Evolutionary conservation across 2,329 filamentous ascomycete genomes (phyloP).

Genomic region (Hypoxylon sp.): DNA sequence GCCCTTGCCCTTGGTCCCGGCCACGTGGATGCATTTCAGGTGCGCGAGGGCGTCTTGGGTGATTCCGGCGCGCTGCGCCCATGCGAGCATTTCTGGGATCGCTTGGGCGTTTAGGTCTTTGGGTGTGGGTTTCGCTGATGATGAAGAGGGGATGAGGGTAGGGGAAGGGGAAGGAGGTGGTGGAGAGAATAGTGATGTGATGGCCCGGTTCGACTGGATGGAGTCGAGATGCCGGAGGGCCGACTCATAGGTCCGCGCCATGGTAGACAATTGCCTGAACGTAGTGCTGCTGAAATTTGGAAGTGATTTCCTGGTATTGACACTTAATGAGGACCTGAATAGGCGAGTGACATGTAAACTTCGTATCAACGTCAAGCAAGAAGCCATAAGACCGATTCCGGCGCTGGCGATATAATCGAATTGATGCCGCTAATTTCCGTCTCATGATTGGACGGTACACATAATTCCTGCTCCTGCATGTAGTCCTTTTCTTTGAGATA

Average conservation of each 20-base stretch:
- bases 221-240: conserved; percentile 82
- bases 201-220: conserved; percentile 83
- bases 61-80: conserved; percentile 83
- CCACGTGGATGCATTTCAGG: conserved; percentile 78
- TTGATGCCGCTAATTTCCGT: conserved; percentile 1
- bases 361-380: conserved; percentile 12
- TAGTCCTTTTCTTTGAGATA: conserved; percentile 13
- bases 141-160: conserved; percentile 65
- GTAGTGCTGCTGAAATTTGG: not conserved
- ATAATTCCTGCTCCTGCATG: conserved; percentile 3
- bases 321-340: not conserved
- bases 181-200: conserved; percentile 66
- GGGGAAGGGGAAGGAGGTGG: conserved; percentile 58
- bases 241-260: conserved; percentile 68
- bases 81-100: conserved; percentile 85
- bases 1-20: conserved; percentile 95
- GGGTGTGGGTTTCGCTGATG: conserved; percentile 60
- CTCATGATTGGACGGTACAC: conserved; percentile 5
- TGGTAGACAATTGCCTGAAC: conserved; percentile 25
- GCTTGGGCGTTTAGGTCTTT: conserved; percentile 77
- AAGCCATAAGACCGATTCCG: conserved; percentile 27
- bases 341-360: conserved; percentile 1
- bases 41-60: conserved; percentile 61
- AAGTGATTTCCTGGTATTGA: not conserved
- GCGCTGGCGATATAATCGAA: not conserved